Evolutionary conservation across 768 basidiomycete species (phyloP), one percentile per base, ranked within the genome.

Genomic region (Cystobasidium tubakii): DNA sequence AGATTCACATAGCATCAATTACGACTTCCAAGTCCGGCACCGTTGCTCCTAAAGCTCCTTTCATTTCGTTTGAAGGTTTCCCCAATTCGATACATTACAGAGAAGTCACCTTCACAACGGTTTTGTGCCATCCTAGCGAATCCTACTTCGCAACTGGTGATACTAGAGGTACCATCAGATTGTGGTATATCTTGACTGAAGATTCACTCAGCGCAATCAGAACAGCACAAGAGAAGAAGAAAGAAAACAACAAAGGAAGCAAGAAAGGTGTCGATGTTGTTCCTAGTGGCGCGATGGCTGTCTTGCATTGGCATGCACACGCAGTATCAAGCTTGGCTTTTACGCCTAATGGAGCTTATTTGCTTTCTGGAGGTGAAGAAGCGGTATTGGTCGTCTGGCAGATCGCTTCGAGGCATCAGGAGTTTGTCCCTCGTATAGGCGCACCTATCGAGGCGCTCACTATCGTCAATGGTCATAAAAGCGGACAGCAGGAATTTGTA

Each of bases 311-410:
- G 96, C 96, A 99, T 80, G 90, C 95, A 1, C 95, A 98, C 80
- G 86, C 92, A 1, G 90, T 98, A 21, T 88, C 90, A 1, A 88
- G 91, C 0, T 80, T 99, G 31, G 84, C 88, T 0, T 99, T 98
- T 81, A 90, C 92, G 0, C 82, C 88, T 15, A 93, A 95, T 76
- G 96, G 96, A 15, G 89, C 92, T 9, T 95, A 96, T 80, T 82
- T 99, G 21, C 82, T 98, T 62, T 94, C 90, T 74, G 95, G 92
- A 75, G 96, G 96, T 55, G 92, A 96, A 81, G 96, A 98, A 81
- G 86, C 90, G 36, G 95, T 97, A 12, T 82, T 99, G n/a, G 94
- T 98, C 44, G 89, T 95, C 73, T 99, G 96, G 96, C 92, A 96
- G 79, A 81, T 99, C 50, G 88, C 91, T 76, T 87, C 89, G 0